Evolutionary conservation across 345 rosid genomes (phyloP).

Genomic region (Lepidium aucheri): DNA sequence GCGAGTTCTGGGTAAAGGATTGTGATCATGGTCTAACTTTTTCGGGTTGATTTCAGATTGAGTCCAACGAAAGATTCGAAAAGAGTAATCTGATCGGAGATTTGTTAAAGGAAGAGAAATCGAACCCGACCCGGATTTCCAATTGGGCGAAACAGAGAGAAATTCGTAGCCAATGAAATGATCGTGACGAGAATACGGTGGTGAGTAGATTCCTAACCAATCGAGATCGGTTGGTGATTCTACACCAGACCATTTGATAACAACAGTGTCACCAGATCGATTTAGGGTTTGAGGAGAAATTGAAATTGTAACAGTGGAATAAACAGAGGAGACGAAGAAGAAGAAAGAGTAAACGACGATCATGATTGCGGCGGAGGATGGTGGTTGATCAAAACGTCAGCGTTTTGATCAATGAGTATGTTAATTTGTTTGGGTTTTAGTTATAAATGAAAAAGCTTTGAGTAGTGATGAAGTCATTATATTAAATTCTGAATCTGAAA

Average conservation of each 20-base stretch:
- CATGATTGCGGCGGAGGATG: slow-evolving; percentile 1
- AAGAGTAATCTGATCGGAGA: slow-evolving; percentile 71
- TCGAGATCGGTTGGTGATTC: slow-evolving; percentile 72
- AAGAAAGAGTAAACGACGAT: slow-evolving; percentile 28
- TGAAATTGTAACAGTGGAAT: slow-evolving; percentile 34
- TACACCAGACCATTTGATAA: slow-evolving; percentile 60
- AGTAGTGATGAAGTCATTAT: no score
- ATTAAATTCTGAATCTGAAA: no score
- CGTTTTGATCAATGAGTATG: not conserved
- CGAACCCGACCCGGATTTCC: slow-evolving; percentile 69
- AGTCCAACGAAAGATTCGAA: slow-evolving; percentile 89
- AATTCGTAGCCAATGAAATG: slow-evolving; percentile 76
- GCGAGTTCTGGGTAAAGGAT: slow-evolving; percentile 67
- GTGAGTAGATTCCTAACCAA: slow-evolving; percentile 87
- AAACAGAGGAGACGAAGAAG: slow-evolving; percentile 13
- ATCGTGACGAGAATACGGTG: slow-evolving; percentile 60
- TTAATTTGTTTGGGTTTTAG: no score
- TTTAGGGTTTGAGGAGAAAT: slow-evolving; percentile 39
- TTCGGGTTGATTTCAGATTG: slow-evolving; percentile 55
- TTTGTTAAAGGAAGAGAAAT: slow-evolving; percentile 60
- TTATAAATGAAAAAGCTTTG: no score
- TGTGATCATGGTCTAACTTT: slow-evolving; percentile 62
- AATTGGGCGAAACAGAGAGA: slow-evolving; percentile 47
- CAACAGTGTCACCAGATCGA: slow-evolving; percentile 54
- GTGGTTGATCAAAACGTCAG: slow-evolving; percentile 9